Evolutionary conservation across 495 filamentous ascomycete genomes (phyloP).

Genomic region (Daldinia decipiens): DNA sequence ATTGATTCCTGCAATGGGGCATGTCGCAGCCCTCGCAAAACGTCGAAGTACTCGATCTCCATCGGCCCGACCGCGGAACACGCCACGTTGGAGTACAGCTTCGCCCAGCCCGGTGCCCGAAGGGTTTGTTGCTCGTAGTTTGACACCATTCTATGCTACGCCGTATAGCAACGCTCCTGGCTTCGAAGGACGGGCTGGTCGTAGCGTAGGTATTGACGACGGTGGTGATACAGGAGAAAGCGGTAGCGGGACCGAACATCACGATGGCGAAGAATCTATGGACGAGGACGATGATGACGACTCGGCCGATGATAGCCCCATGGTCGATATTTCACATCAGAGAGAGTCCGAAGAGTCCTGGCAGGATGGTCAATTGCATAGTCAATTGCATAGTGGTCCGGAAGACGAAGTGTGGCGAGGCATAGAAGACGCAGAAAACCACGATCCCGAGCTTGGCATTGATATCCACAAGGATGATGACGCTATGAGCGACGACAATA

Average conservation of each 20-base stretch:
- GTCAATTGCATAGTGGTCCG: slow-evolving; percentile 38
- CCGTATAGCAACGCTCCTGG: slow-evolving; percentile 63
- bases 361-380: slow-evolving; percentile 41
- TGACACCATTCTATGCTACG: slow-evolving; percentile 64
- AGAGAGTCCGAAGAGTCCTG: slow-evolving; percentile 36
- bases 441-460: slow-evolving; percentile 47
- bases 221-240: slow-evolving; percentile 44
- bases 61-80: slow-evolving; percentile 55
- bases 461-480: slow-evolving; percentile 39
- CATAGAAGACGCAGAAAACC: slow-evolving; percentile 59
- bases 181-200: slow-evolving; percentile 30
- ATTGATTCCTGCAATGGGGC: slow-evolving; percentile 14
- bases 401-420: slow-evolving; percentile 58
- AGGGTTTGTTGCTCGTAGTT: slow-evolving; percentile 46
- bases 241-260: slow-evolving; percentile 50
- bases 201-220: slow-evolving; percentile 19
- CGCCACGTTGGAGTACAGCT: slow-evolving; percentile 57
- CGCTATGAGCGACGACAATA: slow-evolving; percentile 38
- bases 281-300: slow-evolving; percentile 39
- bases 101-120: slow-evolving; percentile 52
- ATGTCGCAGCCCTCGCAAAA: slow-evolving; percentile 43
- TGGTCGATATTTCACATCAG: slow-evolving; percentile 40
- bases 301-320: slow-evolving; percentile 32
- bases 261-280: slow-evolving; percentile 45
- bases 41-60: slow-evolving; percentile 57